Evolutionary conservation across 495 filamentous ascomycete genomes (phyloP), one percentile per base, ranked within the genome.

Genomic region (Peziza echinospora): DNA sequence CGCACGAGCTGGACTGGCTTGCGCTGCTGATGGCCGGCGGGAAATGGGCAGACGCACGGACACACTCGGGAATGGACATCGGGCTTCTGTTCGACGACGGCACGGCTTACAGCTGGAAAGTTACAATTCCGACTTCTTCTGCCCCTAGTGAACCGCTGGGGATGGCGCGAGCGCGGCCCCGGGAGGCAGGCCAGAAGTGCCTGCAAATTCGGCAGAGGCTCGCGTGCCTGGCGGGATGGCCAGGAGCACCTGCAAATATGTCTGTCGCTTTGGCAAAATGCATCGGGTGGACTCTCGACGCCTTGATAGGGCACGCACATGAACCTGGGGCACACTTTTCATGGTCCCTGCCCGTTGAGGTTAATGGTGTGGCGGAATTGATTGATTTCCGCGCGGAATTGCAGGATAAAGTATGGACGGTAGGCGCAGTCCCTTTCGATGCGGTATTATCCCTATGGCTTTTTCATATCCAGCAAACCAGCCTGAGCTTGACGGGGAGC

Each of bases 1-100:
- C 59, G 21, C 62, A 67, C 24, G 69, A 72, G 42, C 41, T 72
- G 2, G 67, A 72, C 26, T 66, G 56, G 50, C 65, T 72, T 46
- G 61, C 66, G 30, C 34, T 43, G 22, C 40, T 44, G 11, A 8
- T 55, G 10, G 48, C 47, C 2, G 21, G 24, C n/a, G n/a, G n/a
- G n/a, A n/a, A n/a, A n/a, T n/a, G n/a, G n/a, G n/a, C n/a, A n/a
- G n/a, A n/a, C n/a, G n/a, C n/a, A n/a, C n/a, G n/a, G n/a, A n/a
- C n/a, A n/a, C n/a, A n/a, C n/a, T n/a, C n/a, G n/a, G n/a, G n/a
- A n/a, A n/a, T n/a, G n/a, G n/a, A n/a, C n/a, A n/a, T n/a, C n/a
- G n/a, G n/a, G n/a, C n/a, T n/a, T n/a, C n/a, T n/a, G n/a, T n/a
- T n/a, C n/a, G n/a, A n/a, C n/a, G n/a, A n/a, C n/a, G n/a, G n/a